These are phyloP conservation scores for Lipomyces starkeyi DNA, from an alignment of 805 yeast species.

Conservation along the genomic window DNA sequence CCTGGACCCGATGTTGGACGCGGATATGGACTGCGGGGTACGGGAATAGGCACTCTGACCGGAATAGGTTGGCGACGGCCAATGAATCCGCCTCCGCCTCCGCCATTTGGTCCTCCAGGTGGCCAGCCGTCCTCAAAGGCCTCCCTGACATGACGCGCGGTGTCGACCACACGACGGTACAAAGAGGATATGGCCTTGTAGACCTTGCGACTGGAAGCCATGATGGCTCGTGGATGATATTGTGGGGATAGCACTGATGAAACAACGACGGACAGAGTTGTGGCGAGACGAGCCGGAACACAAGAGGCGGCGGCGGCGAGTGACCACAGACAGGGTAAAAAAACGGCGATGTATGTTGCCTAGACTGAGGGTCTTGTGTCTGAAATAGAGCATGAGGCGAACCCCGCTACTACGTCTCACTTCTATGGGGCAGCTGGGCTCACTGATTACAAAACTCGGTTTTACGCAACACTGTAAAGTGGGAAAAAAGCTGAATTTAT, in stretches of 20 bases:
- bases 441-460: too few species aligned
- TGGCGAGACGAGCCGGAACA: background rate
- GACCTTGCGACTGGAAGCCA: slow-evolving; percentile 24
- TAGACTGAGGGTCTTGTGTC: too few species aligned
- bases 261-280: background rate
- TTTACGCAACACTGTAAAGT: too few species aligned
- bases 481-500: too few species aligned
- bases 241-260: background rate
- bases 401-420: too few species aligned
- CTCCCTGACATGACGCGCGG: slow-evolving; percentile 32
- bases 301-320: background rate
- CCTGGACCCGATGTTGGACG: slow-evolving; percentile 5
- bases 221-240: background rate
- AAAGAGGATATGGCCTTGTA: slow-evolving; percentile 27
- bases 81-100: slow-evolving; percentile 20
- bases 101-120: slow-evolving; percentile 9
- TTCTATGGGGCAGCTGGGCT: too few species aligned
- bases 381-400: too few species aligned
- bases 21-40: background rate
- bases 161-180: slow-evolving; percentile 29
- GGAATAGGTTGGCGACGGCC: slow-evolving; percentile 30
- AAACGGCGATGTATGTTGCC: background rate
- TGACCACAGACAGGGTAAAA: background rate
- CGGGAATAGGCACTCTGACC: slow-evolving; percentile 32
- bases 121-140: slow-evolving; percentile 32